Conservation (phyloP, 1,139 yeast genomes). For the Yamadazyma epiphylla region DNA sequence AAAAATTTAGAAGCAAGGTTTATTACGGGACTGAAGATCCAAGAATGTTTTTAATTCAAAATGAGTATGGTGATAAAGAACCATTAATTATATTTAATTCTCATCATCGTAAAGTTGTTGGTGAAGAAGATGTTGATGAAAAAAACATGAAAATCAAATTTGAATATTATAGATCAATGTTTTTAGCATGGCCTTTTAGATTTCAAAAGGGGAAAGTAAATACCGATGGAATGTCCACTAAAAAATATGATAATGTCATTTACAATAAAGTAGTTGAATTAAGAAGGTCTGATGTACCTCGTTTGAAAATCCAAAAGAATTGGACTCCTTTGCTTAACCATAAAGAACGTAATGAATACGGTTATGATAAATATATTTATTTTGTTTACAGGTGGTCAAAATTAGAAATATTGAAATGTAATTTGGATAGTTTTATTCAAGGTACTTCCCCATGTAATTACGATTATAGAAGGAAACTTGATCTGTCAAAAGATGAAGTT, state of each 20-base stretch:
- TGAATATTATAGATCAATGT: conserved; percentile 19
- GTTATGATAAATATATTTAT: conserved; percentile 19
- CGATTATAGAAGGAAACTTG: conserved; percentile 18
- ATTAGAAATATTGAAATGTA: conserved; percentile 23
- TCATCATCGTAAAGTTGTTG: conserved; percentile 15
- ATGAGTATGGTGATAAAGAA: conserved; percentile 26
- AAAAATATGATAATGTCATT: conserved; percentile 11
- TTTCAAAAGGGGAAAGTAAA: conserved; percentile 31
- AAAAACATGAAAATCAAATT: conserved; percentile 11
- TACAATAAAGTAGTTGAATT: conserved; percentile 30
- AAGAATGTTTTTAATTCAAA: conserved; percentile 31
- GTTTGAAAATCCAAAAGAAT: conserved; percentile 22
- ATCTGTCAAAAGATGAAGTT: conserved; percentile 18
- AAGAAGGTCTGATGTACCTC: conserved; percentile 13
- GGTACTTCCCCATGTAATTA: conserved; percentile 28
- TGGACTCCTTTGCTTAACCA: conserved; percentile 29
- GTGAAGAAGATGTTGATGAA: conserved; percentile 8
- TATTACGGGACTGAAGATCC: conserved; percentile 50
- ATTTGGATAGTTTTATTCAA: conserved; percentile 13
- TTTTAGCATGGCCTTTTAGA: conserved; percentile 25
- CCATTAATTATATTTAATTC: conserved; percentile 33
- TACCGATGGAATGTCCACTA: conserved; percentile 20
- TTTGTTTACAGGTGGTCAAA: conserved; percentile 29
- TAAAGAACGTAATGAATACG: conserved; percentile 12
- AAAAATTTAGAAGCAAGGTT: conserved; percentile 13